These are phyloP conservation scores for Kappamyces sp. DNA, from an alignment of 192 early-diverging fungal genomes.

Conservation along the genomic window DNA sequence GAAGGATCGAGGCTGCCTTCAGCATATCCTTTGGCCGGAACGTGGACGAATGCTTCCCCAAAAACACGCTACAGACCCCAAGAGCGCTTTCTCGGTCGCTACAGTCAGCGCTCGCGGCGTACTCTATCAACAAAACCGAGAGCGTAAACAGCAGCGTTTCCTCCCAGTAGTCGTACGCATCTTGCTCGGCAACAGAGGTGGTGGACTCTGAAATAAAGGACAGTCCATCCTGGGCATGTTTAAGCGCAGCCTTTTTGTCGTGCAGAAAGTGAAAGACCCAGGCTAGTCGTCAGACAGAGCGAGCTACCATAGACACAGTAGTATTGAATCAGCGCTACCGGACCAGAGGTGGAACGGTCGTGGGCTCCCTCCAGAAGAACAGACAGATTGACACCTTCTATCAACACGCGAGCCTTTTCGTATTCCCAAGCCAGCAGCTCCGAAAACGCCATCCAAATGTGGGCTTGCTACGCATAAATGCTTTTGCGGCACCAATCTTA, in stretches of 20 bases:
- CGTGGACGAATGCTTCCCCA: constrained; percentile 9
- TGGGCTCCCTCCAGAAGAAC: neutral
- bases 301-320: constrained; percentile 1
- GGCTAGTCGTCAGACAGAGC: neutral
- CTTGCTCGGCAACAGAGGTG: neutral
- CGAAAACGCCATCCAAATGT: constrained; percentile 8
- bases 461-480: constrained; percentile 2
- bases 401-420: neutral
- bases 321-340: neutral
- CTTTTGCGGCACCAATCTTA: constrained; percentile 11
- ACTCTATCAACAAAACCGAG: no score
- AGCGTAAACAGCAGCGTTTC: constrained; percentile 4
- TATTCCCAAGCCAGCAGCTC: constrained; percentile 6
- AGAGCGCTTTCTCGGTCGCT: constrained; percentile 4
- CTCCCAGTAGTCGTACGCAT: constrained; percentile 6
- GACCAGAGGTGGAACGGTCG: neutral
- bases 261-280: constrained; percentile 6
- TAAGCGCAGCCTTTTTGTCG: constrained; percentile 6
- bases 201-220: constrained; percentile 6
- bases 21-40: constrained; percentile 3
- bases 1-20: constrained; percentile 10
- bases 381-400: neutral
- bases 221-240: constrained; percentile 3
- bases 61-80: neutral
- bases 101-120: neutral